Base-by-base conservation (phyloP, 345 rosid genomes). In the Eutrema japonicum region DNA sequence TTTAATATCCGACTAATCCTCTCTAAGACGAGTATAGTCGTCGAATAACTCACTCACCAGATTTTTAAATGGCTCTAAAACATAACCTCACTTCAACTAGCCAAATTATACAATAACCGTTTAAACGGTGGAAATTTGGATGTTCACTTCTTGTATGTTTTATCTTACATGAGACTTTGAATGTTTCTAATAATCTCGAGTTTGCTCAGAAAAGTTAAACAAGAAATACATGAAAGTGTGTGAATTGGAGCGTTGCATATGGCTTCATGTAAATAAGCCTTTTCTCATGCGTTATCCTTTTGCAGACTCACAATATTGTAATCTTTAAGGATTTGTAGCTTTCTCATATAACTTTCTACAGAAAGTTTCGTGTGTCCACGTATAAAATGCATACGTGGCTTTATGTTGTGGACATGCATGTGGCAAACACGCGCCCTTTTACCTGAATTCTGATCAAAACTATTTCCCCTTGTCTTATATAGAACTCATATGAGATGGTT, bases 361-460 rank as follows among this genome's bases (percentile, higher is more conserved):
- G 2, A 56, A 48, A 66, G 4, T 66, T 58, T 32, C 11, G 52
- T 66, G 18, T 18, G 68, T 38, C 73, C 78, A 60, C 69, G 64
- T 47, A 68, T 40, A 68, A n/a, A 68, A 27, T 46, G 63, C 18
- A 60, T 30, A 53, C 58, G 64, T 69, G 52, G 71, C 7, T 64
- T 48, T 33, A 41, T 64, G 68, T 27, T 9, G 29, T 57, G 50
- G 67, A 41, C 26, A 64, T 35, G 68, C 64, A 58, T 71, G 69
- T 71, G 77, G 52, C 36, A 10, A 30, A 42, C 80, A 77, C 76
- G 68, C 80, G 63, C 76, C 48, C 10, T 49, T 57, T 70, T 58
- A 64, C 60, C 72, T 38, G 67, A 62, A 2, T 49, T 58, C 48
- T 67, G 14, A 16, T 61, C 65, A 43, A 36, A 69, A 68, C 56